Conservation (phyloP, 176 grass and related monocot species). For the Oryza longistaminata region DNA sequence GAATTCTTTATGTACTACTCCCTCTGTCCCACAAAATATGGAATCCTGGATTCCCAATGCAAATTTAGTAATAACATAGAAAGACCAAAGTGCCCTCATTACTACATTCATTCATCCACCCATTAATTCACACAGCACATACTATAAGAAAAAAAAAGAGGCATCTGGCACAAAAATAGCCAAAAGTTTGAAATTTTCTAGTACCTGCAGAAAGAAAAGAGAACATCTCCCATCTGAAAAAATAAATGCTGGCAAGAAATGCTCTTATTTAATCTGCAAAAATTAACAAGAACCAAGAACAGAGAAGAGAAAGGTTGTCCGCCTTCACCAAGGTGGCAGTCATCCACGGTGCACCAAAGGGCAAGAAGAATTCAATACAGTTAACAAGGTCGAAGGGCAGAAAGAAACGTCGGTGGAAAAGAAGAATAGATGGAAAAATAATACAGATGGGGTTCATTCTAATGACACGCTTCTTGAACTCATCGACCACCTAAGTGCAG, state of each 20-base stretch:
- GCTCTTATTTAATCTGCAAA: slow-evolving; percentile 15
- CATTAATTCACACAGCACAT: too few relatives aligned
- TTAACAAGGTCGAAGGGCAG: slow-evolving; percentile 20
- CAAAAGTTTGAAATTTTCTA: too few relatives aligned
- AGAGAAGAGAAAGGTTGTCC: not conserved
- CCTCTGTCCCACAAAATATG: too few relatives aligned
- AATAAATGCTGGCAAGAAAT: not conserved
- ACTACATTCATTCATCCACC: too few relatives aligned
- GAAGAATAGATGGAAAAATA: not conserved
- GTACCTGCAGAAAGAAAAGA: not conserved
- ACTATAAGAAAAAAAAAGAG: too few relatives aligned
- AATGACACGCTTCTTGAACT: slow-evolving; percentile 90
- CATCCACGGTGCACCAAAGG: slow-evolving; percentile 65
- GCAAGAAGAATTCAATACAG: slow-evolving; percentile 20
- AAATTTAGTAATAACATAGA: too few relatives aligned
- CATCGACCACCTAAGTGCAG: slow-evolving; percentile 64
- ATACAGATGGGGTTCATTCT: slow-evolving; percentile 65
- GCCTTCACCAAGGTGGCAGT: slow-evolving; percentile 79
- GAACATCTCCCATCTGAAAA: not conserved
- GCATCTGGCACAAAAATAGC: too few relatives aligned
- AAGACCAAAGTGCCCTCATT: too few relatives aligned
- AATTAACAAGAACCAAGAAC: slow-evolving; percentile 30
- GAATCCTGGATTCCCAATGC: too few relatives aligned
- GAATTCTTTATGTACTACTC: not conserved
- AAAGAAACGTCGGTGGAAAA: not conserved